A percentile compares a stretch with the other conserved stretches of the same genome.
phyloP scores from a whole-genome alignment of 2,329 filamentous ascomycete genomes.

The Thelonectria olida region DNA sequence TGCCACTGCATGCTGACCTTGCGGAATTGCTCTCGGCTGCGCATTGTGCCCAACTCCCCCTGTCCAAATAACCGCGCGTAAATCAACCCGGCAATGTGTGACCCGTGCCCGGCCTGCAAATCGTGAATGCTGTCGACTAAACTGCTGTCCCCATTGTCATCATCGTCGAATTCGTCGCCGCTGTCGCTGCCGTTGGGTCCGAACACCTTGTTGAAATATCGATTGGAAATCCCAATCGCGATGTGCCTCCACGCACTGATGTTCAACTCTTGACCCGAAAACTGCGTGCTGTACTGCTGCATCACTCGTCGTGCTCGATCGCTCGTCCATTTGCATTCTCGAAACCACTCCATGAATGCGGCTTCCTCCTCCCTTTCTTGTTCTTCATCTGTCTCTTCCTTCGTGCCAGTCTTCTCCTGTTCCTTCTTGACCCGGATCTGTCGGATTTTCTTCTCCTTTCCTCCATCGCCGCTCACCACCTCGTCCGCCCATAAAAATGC shows the following conservation, averaged over 20 bases:
- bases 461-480: not conserved
- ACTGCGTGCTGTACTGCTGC: not conserved
- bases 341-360: not conserved
- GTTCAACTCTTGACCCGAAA: not conserved
- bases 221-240: not conserved
- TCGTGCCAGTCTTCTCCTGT: not conserved
- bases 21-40: not conserved
- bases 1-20: conserved; percentile 3
- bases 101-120: not conserved
- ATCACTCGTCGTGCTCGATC: not conserved
- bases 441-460: not conserved
- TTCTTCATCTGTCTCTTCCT: not conserved
- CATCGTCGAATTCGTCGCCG: not conserved
- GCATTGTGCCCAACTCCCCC: not conserved
- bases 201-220: not conserved
- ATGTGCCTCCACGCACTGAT: not conserved
- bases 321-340: not conserved
- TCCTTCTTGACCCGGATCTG: not conserved
- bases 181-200: not conserved
- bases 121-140: not conserved
- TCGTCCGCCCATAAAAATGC: not conserved
- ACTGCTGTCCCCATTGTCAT: not conserved
- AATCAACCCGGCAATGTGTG: not conserved
- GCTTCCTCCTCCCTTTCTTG: not conserved
- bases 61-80: not conserved